Base-by-base conservation (phyloP, 176 grass and related monocot genomes). In the Carex parvula region DNA sequence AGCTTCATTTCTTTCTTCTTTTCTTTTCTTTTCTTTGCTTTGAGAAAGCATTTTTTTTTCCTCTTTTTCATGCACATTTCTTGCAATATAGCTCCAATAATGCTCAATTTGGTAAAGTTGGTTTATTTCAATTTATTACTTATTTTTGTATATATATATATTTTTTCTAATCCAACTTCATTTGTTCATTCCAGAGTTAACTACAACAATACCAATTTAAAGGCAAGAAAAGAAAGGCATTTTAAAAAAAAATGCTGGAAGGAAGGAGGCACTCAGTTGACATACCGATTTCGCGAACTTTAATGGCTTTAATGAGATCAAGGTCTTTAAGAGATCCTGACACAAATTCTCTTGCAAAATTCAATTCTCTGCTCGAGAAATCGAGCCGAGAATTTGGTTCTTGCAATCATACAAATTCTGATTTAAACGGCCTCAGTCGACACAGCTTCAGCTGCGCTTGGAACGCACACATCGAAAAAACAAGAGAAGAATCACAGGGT, bases 261-360 rank as follows among this genome's bases (percentile, higher is more conserved):
- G 92, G 3, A 41, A 87, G 94, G 87, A 83, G 94, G 74, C 94
- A 94, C 48, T 97, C 94, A 17, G 90, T 97, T 10, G 94, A 97
- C 84, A 94, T 97, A 24, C 94, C 94, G 1, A 89, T 97, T 70
- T 97, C 94, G 1, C 82, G 92, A 87, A 91, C 92, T 53, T 83
- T 97, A 57, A 75, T 92, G 81, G 90, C 94, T 15, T 85, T 97
- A 62, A 94, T 87, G 94, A 84, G 92, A 88, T 94, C 90, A 62
- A 94, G 94, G 84, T 97, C 94, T 48, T 85, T 97, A 73, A 89
- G 94, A 89, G 94, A 97, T 85, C 94, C 94, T 21, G 94, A 97
- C 81, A 94, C 94, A 48, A 97, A 92, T 84, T 97, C 94, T 1
- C 88, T 97, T 54, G 87, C 89, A 71, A 97, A 97, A 84, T 92